Conservation (phyloP, 176 grass and related monocot species). For the Rhynchospora pubera region DNA sequence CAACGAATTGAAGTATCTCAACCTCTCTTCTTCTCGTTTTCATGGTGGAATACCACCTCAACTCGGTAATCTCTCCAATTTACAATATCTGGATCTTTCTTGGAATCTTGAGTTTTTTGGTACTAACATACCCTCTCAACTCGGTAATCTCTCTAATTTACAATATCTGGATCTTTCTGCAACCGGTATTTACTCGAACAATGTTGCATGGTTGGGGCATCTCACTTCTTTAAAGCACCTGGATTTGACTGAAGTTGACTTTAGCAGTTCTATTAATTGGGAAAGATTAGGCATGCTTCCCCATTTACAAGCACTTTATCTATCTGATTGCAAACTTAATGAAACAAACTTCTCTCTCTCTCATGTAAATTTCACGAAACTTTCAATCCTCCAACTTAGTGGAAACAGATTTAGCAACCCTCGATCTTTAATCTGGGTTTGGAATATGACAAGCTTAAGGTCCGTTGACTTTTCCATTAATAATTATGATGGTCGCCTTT, state of each 20-base stretch:
- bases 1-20: conserved; percentile 21
- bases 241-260: background rate
- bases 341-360: background rate
- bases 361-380: conserved; percentile 31
- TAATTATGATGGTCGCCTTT: background rate
- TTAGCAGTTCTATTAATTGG: background rate
- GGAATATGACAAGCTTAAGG: conserved; percentile 7
- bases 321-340: accelerated
- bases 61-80: conserved; percentile 33
- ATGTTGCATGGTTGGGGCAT: conserved; percentile 4
- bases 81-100: conserved; percentile 3
- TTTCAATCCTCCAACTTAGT: conserved; percentile 18
- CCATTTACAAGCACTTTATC: background rate
- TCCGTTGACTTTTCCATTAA: background rate
- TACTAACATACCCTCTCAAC: too few relatives aligned
- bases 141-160: conserved; percentile 7
- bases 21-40: background rate
- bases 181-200: background rate
- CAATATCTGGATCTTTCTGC: background rate
- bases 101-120: too few relatives aligned
- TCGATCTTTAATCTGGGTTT: conserved; percentile 1
- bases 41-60: conserved; percentile 20
- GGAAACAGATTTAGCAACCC: background rate
- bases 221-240: conserved; percentile 3
- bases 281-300: conserved; percentile 8